These are phyloP conservation scores for Russula foetens DNA, from an alignment of 768 basidiomycete genomes.

Conservation along the genomic window DNA sequence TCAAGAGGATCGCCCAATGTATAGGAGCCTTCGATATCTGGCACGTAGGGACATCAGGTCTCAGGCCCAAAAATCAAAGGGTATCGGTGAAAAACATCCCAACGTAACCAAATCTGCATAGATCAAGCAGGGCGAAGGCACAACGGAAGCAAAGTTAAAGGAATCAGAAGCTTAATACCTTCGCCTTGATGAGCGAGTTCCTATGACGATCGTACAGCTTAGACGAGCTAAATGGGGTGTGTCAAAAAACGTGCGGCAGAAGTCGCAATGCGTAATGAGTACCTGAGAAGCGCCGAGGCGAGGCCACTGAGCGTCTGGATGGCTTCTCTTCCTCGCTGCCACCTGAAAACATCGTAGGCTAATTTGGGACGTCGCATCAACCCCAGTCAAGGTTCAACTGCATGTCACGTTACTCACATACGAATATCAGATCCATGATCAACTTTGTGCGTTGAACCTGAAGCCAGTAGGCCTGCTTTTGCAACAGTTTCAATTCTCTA, in stretches of 20 bases:
- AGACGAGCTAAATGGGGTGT: constrained; percentile 40
- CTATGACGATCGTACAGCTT: constrained; percentile 73
- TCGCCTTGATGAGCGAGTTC: constrained; percentile 52
- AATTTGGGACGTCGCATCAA: neutral
- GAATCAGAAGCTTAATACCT: constrained; percentile 33
- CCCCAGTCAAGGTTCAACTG: constrained; percentile 14
- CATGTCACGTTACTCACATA: constrained; percentile 45
- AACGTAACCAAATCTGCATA: constrained; percentile 11
- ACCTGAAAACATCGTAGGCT: constrained; percentile 76
- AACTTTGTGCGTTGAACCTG: constrained; percentile 63
- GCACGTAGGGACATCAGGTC: neutral
- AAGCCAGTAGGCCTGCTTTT: constrained; percentile 71
- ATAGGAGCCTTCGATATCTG: neutral
- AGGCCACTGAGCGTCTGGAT: constrained; percentile 63
- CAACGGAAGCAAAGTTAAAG: neutral
- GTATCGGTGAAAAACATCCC: constrained; percentile 2
- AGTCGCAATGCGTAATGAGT: constrained; percentile 12
- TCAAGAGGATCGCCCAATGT: neutral
- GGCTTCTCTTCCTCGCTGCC: constrained; percentile 51
- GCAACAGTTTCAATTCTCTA: constrained; percentile 58
- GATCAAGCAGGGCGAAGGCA: constrained; percentile 7
- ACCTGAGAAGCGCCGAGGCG: constrained; percentile 69
- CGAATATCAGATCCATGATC: constrained; percentile 79
- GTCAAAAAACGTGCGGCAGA: constrained; percentile 16
- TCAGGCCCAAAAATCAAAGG: neutral